A percentile compares a stretch with the other conserved stretches of the same genome.
phyloP scores from a whole-genome alignment of 164 flowering plant genomes.

The Tetracentron sinense region DNA sequence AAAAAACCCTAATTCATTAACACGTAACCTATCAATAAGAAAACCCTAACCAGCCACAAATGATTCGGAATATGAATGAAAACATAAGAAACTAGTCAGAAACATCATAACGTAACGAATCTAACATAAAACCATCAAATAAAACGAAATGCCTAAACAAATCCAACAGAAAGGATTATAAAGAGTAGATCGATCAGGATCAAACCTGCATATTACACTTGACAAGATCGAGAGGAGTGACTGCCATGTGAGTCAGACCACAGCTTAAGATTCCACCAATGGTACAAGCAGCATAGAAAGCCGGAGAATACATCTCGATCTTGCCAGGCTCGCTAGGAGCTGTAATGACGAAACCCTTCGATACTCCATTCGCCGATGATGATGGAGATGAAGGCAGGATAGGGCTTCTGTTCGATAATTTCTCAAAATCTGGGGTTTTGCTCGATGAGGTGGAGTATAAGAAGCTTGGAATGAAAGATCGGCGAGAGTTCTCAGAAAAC shows the following conservation, averaged over 20 bases:
- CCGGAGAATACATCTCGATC: slow-evolving; percentile 82
- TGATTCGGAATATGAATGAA: no score
- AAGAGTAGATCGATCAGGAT: neutral
- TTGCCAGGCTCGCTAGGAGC: slow-evolving; percentile 63
- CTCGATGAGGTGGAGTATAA: slow-evolving; percentile 44
- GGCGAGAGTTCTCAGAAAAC: slow-evolving; percentile 33
- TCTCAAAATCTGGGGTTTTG: slow-evolving; percentile 15
- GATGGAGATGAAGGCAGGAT: slow-evolving; percentile 15
- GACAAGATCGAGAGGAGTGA: slow-evolving; percentile 95
- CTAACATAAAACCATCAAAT: no score
- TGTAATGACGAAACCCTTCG: slow-evolving; percentile 40
- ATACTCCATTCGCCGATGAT: neutral
- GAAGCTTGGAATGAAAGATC: slow-evolving; percentile 49
- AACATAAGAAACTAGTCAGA: no score
- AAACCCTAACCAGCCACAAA: no score
- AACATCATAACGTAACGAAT: no score
- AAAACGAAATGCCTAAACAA: no score
- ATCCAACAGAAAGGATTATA: no score
- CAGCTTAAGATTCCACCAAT: slow-evolving; percentile 76
- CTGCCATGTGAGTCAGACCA: slow-evolving; percentile 82
- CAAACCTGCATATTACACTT: slow-evolving; percentile 93
- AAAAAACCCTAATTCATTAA: no score
- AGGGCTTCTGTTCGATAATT: slow-evolving; percentile 10
- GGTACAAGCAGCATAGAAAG: slow-evolving; percentile 78
- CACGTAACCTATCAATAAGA: no score